These are phyloP conservation scores for Ilyonectria robusta DNA, from an alignment of 2,329 filamentous ascomycete genomes.

Conservation along the genomic window DNA sequence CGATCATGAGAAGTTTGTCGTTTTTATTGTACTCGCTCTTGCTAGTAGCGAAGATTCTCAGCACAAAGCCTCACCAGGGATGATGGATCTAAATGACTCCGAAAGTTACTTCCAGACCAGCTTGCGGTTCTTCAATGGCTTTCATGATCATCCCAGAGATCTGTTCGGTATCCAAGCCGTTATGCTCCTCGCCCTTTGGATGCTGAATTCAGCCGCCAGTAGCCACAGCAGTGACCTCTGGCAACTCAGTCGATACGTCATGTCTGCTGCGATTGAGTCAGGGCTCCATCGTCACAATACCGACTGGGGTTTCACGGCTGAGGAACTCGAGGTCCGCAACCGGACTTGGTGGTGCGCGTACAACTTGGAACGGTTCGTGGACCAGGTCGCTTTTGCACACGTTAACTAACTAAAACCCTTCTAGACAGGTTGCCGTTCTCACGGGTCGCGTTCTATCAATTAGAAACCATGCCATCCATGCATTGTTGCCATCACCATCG, in stretches of 20 bases:
- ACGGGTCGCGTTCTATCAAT: constrained; percentile 44
- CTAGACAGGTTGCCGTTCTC: constrained; percentile 38
- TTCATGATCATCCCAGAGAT: constrained; percentile 38
- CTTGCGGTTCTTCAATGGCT: constrained; percentile 38
- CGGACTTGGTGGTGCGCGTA: constrained; percentile 46
- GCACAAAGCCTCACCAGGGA: constrained; percentile 26
- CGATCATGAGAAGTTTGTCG: constrained; percentile 34
- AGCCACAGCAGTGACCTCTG: constrained; percentile 45
- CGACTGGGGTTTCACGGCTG: constrained; percentile 35
- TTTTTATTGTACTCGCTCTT: constrained; percentile 38
- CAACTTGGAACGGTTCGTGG: constrained; percentile 36
- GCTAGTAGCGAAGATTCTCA: constrained; percentile 33
- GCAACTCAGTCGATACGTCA: constrained; percentile 45
- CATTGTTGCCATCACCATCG: constrained; percentile 28
- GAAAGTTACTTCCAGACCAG: constrained; percentile 41
- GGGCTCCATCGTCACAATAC: constrained; percentile 43
- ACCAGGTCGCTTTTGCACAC: neutral
- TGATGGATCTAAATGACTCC: constrained; percentile 43
- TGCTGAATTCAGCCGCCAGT: constrained; percentile 39
- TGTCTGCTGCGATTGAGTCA: constrained; percentile 45
- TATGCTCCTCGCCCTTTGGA: constrained; percentile 44
- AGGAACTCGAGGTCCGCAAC: constrained; percentile 42
- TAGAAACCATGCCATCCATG: constrained; percentile 44
- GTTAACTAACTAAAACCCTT: neutral
- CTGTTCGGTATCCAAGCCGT: constrained; percentile 39